These are phyloP conservation scores for Oryza officinalis DNA, from an alignment of 176 grass and related monocot genomes.

Conservation along the genomic window DNA sequence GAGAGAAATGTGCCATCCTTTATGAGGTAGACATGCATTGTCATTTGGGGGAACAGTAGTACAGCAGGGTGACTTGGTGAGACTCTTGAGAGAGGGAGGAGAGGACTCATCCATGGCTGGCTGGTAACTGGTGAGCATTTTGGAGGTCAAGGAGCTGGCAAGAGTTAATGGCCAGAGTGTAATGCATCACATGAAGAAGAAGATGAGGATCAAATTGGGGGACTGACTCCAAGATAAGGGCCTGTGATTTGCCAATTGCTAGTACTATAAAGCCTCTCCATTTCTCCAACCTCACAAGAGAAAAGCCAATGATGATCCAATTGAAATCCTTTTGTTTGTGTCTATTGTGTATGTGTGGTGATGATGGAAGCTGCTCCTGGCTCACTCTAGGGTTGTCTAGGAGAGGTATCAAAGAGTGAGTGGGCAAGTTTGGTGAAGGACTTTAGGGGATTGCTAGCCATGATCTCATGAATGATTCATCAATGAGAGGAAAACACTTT, in stretches of 20 bases:
- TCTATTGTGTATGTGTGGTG: neutral
- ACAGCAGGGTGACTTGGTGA: conserved; percentile 1
- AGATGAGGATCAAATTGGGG: neutral
- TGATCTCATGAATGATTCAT: conserved; percentile 21
- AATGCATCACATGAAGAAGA: conserved; percentile 38
- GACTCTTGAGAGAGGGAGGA: neutral
- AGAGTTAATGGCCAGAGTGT: conserved; percentile 37
- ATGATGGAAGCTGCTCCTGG: conserved; percentile 25
- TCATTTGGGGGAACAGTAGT: conserved; percentile 22
- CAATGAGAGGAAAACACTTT: neutral
- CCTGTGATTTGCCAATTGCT: conserved; percentile 30
- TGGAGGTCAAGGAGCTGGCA: conserved; percentile 32
- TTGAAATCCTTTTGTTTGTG: neutral
- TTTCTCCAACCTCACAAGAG: conserved; percentile 21
- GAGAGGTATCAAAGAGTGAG: conserved; percentile 15
- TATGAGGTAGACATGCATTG: conserved; percentile 32
- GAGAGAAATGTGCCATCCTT: conserved; percentile 20
- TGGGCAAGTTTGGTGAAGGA: conserved; percentile 34
- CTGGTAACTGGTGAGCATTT: conserved; percentile 1
- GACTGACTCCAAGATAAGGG: neutral
- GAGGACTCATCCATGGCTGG: neutral
- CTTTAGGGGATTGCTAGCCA: conserved; percentile 28
- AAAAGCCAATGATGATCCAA: neutral
- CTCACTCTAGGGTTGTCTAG: conserved; percentile 32
- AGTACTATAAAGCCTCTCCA: conserved; percentile 7